Percentiles rank a stretch among this genome's conserved stretches.
phyloP scores from a whole-genome alignment of 148 eudicot genomes.

The Camellia granthamiana region DNA sequence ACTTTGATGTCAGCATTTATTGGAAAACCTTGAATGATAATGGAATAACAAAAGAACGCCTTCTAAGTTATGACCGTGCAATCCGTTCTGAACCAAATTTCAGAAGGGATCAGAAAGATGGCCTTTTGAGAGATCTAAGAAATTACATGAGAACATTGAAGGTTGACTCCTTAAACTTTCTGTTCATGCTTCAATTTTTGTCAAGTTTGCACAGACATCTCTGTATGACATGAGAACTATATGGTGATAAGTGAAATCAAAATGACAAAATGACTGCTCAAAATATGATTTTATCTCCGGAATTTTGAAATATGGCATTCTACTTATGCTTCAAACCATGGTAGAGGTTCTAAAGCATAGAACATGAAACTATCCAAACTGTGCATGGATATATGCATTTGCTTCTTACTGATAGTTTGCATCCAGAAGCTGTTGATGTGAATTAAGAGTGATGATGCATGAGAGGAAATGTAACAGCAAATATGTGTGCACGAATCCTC shows the following conservation, averaged over 20 bases:
- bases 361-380: background rate
- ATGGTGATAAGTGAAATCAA: background rate
- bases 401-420: background rate
- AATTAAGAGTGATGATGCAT: background rate
- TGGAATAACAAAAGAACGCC: conserved; percentile 97
- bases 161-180: conserved; percentile 39
- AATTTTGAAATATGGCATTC: background rate
- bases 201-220: background rate
- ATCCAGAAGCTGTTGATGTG: background rate
- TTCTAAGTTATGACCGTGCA: conserved; percentile 95
- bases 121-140: conserved; percentile 92
- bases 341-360: background rate
- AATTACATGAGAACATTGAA: conserved; percentile 91
- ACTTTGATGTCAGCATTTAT: conserved; percentile 78
- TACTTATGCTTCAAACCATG: background rate
- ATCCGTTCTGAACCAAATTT: conserved; percentile 89
- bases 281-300: background rate
- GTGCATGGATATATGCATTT: background rate
- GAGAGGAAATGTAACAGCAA: background rate
- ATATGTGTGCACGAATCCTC: background rate
- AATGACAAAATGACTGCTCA: background rate
- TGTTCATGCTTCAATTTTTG: background rate
- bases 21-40: conserved; percentile 92
- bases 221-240: background rate
- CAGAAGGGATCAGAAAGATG: conserved; percentile 79